Evolutionary conservation across 805 yeast genomes (phyloP).

Genomic region (Candida easanensis): DNA sequence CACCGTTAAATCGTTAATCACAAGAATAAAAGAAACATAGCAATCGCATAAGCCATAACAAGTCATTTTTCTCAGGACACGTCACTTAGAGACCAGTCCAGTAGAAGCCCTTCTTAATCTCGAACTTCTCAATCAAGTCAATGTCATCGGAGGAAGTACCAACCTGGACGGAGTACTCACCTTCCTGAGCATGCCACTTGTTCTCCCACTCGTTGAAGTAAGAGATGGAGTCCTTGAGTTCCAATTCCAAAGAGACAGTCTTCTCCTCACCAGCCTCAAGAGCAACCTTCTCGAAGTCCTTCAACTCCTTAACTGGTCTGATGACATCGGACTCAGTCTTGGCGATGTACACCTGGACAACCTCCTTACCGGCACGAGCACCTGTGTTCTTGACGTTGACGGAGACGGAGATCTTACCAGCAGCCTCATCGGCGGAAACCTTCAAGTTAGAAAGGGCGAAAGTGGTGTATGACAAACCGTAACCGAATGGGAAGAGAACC

Average conservation of each 20-base stretch:
- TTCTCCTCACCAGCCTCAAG: constrained; percentile 44
- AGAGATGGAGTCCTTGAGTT: constrained; percentile 48
- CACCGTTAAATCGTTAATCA: too few species aligned
- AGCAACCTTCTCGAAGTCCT: constrained; percentile 50
- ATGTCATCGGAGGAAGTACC: constrained; percentile 38
- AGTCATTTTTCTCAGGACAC: too few species aligned
- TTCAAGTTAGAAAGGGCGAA: constrained; percentile 41
- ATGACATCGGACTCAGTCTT: constrained; percentile 33
- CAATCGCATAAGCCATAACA: too few species aligned
- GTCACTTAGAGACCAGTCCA: constrained; percentile 23
- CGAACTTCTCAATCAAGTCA: constrained; percentile 22
- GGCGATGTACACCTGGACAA: constrained; percentile 50
- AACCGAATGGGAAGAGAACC: constrained; percentile 59
- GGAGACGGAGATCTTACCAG: constrained; percentile 27
- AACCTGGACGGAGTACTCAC: constrained; percentile 46
- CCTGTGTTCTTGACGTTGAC: constrained; percentile 50
- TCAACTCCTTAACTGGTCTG: constrained; percentile 59
- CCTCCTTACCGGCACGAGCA: constrained; percentile 46
- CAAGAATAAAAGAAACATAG: too few species aligned
- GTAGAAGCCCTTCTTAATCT: constrained; percentile 19
- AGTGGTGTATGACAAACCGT: constrained; percentile 57
- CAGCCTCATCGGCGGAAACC: constrained; percentile 30
- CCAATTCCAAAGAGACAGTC: constrained; percentile 35
- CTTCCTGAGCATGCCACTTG: constrained; percentile 52
- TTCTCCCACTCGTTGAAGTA: constrained; percentile 47